Conservation (phyloP, 768 basidiomycete species). For the Cystofilobasidium macerans region DNA sequence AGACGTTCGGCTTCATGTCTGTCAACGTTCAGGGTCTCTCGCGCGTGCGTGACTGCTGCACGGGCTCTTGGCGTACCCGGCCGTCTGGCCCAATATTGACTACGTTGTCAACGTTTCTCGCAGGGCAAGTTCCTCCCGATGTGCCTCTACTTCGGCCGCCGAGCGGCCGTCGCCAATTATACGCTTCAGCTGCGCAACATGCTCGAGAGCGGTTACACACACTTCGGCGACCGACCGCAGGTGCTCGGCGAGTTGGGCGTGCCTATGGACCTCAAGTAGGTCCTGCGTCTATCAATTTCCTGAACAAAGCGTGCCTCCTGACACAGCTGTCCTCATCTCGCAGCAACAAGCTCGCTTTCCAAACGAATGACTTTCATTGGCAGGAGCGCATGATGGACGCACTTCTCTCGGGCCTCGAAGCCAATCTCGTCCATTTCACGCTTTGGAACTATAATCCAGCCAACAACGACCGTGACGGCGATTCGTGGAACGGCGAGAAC, state of each 20-base stretch:
- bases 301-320: too few relatives aligned
- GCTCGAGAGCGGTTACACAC: constrained; percentile 53
- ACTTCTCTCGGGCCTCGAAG: constrained; percentile 70
- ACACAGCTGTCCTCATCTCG: background rate
- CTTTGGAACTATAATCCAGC: constrained; percentile 58
- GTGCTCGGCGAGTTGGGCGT: constrained; percentile 87
- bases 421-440: constrained; percentile 71
- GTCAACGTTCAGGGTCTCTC: constrained; percentile 91
- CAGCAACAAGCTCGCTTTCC: constrained; percentile 62
- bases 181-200: constrained; percentile 68
- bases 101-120: background rate
- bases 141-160: constrained; percentile 30
- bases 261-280: constrained; percentile 95
- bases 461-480: constrained; percentile 67
- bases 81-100: background rate
- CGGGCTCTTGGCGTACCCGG: background rate
- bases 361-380: constrained; percentile 62
- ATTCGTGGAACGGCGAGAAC: constrained; percentile 87
- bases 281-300: constrained; percentile 10
- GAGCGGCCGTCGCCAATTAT: constrained; percentile 41
- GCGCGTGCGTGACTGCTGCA: constrained; percentile 46
- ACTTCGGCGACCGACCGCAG: constrained; percentile 70
- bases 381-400: constrained; percentile 92
- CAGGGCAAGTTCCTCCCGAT: constrained; percentile 68
- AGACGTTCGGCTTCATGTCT: constrained; percentile 69